Evolutionary conservation across 2,329 filamentous ascomycete genomes (phyloP).

Genomic region (Fusarium praegraminearum): DNA sequence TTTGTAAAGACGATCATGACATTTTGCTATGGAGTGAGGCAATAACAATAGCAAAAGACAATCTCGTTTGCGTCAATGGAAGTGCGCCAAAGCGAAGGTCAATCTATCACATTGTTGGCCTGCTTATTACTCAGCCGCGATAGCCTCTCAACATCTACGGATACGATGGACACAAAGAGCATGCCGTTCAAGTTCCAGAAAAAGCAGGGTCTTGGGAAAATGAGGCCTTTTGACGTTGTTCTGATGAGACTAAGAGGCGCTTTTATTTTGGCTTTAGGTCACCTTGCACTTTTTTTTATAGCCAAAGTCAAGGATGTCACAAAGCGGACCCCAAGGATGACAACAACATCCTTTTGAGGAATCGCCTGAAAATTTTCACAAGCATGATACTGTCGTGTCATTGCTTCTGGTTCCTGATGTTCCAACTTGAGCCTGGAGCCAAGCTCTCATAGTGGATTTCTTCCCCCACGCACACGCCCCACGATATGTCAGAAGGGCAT

Average conservation of each 20-base stretch:
- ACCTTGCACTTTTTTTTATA: background rate
- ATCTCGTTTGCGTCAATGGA: background rate
- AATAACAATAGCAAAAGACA: background rate
- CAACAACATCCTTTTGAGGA: conserved; percentile 15
- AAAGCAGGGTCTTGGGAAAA: conserved; percentile 21
- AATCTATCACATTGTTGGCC: background rate
- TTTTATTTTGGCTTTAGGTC: conserved; percentile 3
- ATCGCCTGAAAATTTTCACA: conserved; percentile 8
- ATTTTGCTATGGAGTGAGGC: background rate
- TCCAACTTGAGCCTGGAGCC: conserved; percentile 13
- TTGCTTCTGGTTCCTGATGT: conserved; percentile 4
- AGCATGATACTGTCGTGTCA: background rate
- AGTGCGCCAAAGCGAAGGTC: conserved; percentile 5
- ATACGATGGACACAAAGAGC: conserved; percentile 10
- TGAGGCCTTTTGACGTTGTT: conserved; percentile 36
- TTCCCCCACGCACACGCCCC: conserved; percentile 38
- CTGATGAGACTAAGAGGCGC: conserved; percentile 25
- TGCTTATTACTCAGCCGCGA: background rate
- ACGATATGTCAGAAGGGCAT: conserved; percentile 37
- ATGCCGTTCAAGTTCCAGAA: background rate
- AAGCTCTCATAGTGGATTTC: conserved; percentile 20
- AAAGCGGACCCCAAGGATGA: conserved; percentile 34
- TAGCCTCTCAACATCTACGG: background rate
- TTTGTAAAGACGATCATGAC: conserved; percentile 6
- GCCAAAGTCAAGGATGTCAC: conserved; percentile 19